These are phyloP conservation scores for Vickermania ingenoplastis DNA, from an alignment of 208 protist genomes.

Conservation along the genomic window DNA sequence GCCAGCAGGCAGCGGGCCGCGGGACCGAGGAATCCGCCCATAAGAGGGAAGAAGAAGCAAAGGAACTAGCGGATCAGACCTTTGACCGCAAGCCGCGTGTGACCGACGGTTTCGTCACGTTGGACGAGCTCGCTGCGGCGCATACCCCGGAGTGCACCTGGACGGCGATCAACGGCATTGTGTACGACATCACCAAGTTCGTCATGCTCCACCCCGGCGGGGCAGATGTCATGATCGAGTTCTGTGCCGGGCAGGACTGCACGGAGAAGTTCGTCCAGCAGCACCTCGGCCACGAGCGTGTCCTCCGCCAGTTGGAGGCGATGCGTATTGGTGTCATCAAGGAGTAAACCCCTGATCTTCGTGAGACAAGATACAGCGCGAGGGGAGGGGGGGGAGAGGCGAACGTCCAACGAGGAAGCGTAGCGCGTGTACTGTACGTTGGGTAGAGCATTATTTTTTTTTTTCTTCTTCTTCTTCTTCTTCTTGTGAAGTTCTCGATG, in stretches of 20 bases:
- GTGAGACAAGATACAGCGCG: no score
- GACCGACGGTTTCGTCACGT: slow-evolving; percentile 2
- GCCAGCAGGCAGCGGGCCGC: not conserved
- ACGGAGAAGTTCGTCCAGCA: slow-evolving; percentile 6
- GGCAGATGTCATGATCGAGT: not conserved
- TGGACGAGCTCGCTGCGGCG: slow-evolving; percentile 6
- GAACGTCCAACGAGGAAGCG: no score
- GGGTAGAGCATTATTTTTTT: no score
- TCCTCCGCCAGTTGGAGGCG: slow-evolving; percentile 2
- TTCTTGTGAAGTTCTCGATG: no score
- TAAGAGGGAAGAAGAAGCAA: no score
- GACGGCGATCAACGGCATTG: slow-evolving; percentile 9
- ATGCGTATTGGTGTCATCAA: slow-evolving; percentile 10
- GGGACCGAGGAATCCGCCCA: not conserved
- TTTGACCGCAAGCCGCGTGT: not conserved
- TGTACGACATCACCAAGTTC: slow-evolving; percentile 13
- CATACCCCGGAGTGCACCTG: slow-evolving; percentile 9
- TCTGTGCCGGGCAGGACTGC: slow-evolving; percentile 11
- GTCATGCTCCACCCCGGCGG: slow-evolving; percentile 7
- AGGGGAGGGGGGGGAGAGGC: no score
- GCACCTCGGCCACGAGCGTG: slow-evolving; percentile 1
- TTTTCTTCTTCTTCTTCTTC: no score
- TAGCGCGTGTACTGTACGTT: no score
- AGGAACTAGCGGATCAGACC: not conserved
- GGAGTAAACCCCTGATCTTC: not conserved